Base-by-base conservation (phyloP, 108 stramenopile genomes). In the Cyclostephanos tholiformis region DNA sequence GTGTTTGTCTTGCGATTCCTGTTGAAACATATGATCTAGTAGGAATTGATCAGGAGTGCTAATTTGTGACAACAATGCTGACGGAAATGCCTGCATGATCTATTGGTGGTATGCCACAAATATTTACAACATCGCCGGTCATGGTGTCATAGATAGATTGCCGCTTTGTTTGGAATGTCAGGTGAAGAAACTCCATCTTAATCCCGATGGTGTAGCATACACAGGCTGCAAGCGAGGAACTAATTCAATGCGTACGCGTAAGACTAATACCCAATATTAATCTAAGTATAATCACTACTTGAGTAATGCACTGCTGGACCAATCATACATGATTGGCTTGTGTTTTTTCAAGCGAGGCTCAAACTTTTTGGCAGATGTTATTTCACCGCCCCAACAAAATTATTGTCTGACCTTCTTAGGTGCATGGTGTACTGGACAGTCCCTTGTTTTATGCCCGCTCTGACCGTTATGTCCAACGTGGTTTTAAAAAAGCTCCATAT, bases 391-490 rank as follows among this genome's bases (percentile, higher is more conserved):
- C 63, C 63, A 64, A 25, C 9, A 17, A 41, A 64, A 41, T 64
- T 19, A 43, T 5, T n/a, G 25, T n/a, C n/a, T 64, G 9, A 23
- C 41, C 41, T 64, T 64, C 41, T 64, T 64, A 14, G 63, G 63
- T 8, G 36, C 63, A 20, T 0, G 23, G 25, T 44, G 16, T 17
- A 41, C 38, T 5, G 44, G 19, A 64, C 63, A 64, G 5, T 23
- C 43, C 44, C 63, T 41, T 22, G 63, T n/a, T n/a, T n/a, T n/a
- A 23, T 64, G 63, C 25, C 63, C 63, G n/a, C 41, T 14, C 44
- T 64, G 63, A n/a, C n/a, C n/a, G n/a, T n/a, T n/a, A n/a, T n/a
- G n/a, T n/a, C n/a, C n/a, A n/a, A n/a, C n/a, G n/a, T n/a, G n/a
- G n/a, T n/a, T n/a, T n/a, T n/a, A n/a, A n/a, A n/a, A n/a, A n/a